These are phyloP conservation scores for Arthromyces matolae DNA, from an alignment of 768 basidiomycete genomes.

Conservation along the genomic window DNA sequence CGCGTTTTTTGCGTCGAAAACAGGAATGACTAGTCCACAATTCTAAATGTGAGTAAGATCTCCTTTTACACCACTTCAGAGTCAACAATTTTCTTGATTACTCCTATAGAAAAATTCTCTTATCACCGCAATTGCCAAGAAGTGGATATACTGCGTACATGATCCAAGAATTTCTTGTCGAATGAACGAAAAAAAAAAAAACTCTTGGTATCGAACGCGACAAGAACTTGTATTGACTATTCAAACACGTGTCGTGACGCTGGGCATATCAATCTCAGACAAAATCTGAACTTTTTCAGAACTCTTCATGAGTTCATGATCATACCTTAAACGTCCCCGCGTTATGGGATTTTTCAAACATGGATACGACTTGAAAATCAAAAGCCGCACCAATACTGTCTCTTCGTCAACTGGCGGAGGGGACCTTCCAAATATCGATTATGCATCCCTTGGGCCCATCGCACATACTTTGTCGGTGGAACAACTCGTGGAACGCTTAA, in stretches of 20 bases:
- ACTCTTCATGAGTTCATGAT: too few species aligned
- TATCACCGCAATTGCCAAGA: too few species aligned
- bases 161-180: too few species aligned
- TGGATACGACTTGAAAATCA: constrained; percentile 19
- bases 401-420: constrained; percentile 30
- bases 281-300: constrained; percentile 4
- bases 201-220: neutral
- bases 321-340: too few species aligned
- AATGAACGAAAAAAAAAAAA: too few species aligned
- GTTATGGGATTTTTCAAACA: constrained; percentile 15
- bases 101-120: too few species aligned
- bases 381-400: constrained; percentile 29
- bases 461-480: constrained; percentile 30
- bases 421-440: constrained; percentile 27
- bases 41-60: too few species aligned
- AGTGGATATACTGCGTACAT: too few species aligned
- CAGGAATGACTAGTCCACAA: too few species aligned
- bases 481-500: constrained; percentile 29
- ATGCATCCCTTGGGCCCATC: constrained; percentile 25
- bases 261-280: constrained; percentile 12
- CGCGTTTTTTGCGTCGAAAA: too few species aligned
- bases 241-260: neutral
- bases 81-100: too few species aligned
- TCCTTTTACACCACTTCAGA: too few species aligned
- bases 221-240: neutral